phyloP scores from a whole-genome alignment of 495 filamentous ascomycete species.

The Lasiosphaeria hispida region DNA sequence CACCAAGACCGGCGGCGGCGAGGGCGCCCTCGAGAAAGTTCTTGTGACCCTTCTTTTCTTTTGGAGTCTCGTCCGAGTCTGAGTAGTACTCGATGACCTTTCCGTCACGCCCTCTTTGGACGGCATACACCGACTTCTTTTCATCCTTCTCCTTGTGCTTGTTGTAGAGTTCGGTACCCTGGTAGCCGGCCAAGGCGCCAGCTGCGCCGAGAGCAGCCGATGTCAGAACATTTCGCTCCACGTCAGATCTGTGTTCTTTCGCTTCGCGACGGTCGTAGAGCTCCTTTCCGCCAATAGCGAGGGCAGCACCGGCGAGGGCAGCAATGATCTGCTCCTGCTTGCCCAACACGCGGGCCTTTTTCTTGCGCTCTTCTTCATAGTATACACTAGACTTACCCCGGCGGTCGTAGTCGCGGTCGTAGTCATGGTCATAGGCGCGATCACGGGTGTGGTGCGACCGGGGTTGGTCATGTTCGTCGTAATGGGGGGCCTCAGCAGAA shows the following conservation, averaged over 20 bases:
- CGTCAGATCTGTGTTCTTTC: constrained; percentile 39
- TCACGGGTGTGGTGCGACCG: constrained; percentile 39
- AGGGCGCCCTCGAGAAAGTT: constrained; percentile 71
- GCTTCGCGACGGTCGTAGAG: constrained; percentile 54
- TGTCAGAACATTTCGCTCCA: constrained; percentile 50
- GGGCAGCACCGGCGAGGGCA: constrained; percentile 51
- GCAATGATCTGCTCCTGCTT: constrained; percentile 60
- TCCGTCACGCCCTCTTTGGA: constrained; percentile 44
- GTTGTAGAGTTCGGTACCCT: constrained; percentile 54
- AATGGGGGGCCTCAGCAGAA: constrained; percentile 46
- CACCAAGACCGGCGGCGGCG: constrained; percentile 65
- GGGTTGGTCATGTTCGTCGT: constrained; percentile 44
- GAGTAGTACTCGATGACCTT: constrained; percentile 48
- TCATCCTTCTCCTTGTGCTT: constrained; percentile 49
- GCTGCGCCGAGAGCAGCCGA: constrained; percentile 55
- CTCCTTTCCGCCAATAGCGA: constrained; percentile 55
- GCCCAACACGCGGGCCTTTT: constrained; percentile 46
- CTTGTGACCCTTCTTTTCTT: constrained; percentile 57
- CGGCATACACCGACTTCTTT: constrained; percentile 40
- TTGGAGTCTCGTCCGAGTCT: constrained; percentile 51
- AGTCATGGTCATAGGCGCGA: constrained; percentile 20
- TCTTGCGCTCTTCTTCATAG: constrained; percentile 48
- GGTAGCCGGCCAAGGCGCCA: constrained; percentile 54
- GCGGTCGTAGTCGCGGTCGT: constrained; percentile 42
- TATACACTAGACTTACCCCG: constrained; percentile 34